Base-by-base conservation (phyloP, 176 grass and related monocot genomes). In the Bolboschoenus planiculmis region DNA sequence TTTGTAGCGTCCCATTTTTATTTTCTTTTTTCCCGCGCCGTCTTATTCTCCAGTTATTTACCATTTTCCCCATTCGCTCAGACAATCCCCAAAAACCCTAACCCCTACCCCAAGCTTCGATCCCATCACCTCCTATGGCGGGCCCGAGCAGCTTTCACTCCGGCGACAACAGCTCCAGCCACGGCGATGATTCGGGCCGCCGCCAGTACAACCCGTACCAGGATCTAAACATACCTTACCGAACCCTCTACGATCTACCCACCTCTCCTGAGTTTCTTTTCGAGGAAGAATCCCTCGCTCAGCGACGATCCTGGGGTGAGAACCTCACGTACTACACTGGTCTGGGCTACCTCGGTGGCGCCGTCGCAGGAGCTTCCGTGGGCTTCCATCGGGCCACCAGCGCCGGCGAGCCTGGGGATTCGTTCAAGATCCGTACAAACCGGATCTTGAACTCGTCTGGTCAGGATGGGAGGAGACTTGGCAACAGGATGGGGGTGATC, bases 241-340 rank as follows among this genome's bases (percentile, higher is more conserved):
- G 75, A n/a, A 54, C 60, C 53, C 77, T 97, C 39, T 92, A 97
- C 83, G 91, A 97, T 46, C 83, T 90, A 68, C 86, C 91, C 42
- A 94, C 94, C 76, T 91, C 94, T 21, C 91, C 88, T 43, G 91
- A 97, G 82, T 89, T 86, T 35, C 85, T 97, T 37, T 97, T 94
- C 88, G 54, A 81, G 60, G 90, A 92, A 36, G 60, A 86, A 34
- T 80, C 85, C 82, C 62, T 10, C 50, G 54, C 83, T 50, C 40
- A 76, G 54, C 72, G 36, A 35, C 88, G 80, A 31, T 58, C 55
- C 54, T 97, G 84, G 88, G 80, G 90, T 63, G 88, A 94, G 21
- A 92, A 89, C 66, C 75, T 94, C 47, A 85, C 88, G 20, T 80
- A 84, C 68, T 89, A 86, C 86, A 60, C 88, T 15, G 90, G 91